Base-by-base conservation (phyloP, 805 yeast genomes). In the Wickerhamomyces queroliae region DNA sequence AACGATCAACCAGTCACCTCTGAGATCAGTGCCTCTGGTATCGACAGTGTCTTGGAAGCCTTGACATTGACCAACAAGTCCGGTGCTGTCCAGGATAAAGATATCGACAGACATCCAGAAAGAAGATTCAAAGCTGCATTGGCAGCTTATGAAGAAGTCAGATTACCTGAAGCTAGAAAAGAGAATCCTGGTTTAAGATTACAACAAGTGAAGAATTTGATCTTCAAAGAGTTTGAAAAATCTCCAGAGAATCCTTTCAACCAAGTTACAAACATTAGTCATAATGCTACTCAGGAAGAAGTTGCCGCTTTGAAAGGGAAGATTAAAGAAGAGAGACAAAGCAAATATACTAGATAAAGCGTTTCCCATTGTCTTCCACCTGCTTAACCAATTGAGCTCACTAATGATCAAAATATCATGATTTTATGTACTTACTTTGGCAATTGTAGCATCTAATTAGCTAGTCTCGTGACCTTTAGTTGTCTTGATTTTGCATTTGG, bases 91-190 rank as follows among this genome's bases (percentile, higher is more conserved):
- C 61, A 66, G 31, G 64, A 63, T 44, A 79, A 79, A 53, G 86
- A 78, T 38, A 68, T 86, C 38, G 95, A 86, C 44, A 78, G 88
- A 60, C 95, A 86, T 51, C 95, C 95, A 9, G 95, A 86, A 66
- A 76, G 95, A 63, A 75, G 95, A 56, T 83, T 81, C 62, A 86
- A 85, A 66, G 87, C 91, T 20, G 95, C 95, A 0, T 68, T 69
- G 41, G 70, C 76, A 11, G 87, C 85, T 1, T 86, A 64, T 53
- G 87, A 85, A 52, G 91, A 80, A 45, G 65, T 69, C 40, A 72
- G 91, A 52, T 56, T 83, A 31, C 91, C 93, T 5, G 87, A 82
- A 53, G 41, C 82, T 40, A 78, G 80, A 61, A 70, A 78, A 57
- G 95, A 86, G 60, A 68, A 80, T 50, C 89, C 90, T 5, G 95